Evolutionary conservation across 2,329 filamentous ascomycete genomes (phyloP).

Genomic region (Aspergillus jensenii): DNA sequence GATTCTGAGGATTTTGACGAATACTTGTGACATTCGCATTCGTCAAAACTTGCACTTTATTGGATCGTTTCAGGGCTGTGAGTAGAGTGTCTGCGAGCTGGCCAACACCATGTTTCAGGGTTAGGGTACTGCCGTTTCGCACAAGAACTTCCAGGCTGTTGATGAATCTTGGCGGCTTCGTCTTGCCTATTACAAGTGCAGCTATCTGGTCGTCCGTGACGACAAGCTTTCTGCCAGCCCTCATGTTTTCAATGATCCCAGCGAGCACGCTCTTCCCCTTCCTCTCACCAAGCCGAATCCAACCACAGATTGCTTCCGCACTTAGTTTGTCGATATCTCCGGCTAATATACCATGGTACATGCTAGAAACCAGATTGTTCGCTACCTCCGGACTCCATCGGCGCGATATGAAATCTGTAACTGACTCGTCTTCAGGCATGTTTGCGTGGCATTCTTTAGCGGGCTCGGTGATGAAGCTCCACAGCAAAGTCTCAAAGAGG

Average conservation of each 20-base stretch:
- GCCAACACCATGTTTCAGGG: constrained; percentile 59
- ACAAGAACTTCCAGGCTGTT: constrained; percentile 18
- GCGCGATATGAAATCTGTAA: constrained; percentile 65
- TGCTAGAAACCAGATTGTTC: constrained; percentile 72
- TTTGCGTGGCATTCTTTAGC: constrained; percentile 31
- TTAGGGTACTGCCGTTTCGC: constrained; percentile 38
- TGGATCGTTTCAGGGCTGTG: constrained; percentile 49
- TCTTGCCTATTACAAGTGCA: constrained; percentile 12
- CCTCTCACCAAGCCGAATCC: constrained; percentile 50
- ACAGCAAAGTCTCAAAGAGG: constrained; percentile 52
- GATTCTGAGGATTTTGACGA: constrained; percentile 20
- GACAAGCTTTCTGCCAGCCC: constrained; percentile 10
- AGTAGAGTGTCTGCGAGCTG: constrained; percentile 59
- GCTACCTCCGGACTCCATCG: constrained; percentile 57
- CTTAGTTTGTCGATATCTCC: constrained; percentile 83
- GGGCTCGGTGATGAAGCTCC: constrained; percentile 33
- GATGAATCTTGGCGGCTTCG: constrained; percentile 18
- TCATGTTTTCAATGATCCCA: constrained; percentile 15
- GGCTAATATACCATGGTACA: constrained; percentile 86
- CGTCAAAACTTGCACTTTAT: constrained; percentile 62
- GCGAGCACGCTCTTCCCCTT: constrained; percentile 20
- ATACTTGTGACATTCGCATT: constrained; percentile 52
- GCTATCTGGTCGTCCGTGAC: constrained; percentile 31
- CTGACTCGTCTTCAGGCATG: constrained; percentile 62
- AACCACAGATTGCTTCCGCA: constrained; percentile 61